These are phyloP conservation scores for Nicotiana attenuata DNA, from an alignment of 257 asterid genomes.

Conservation along the genomic window DNA sequence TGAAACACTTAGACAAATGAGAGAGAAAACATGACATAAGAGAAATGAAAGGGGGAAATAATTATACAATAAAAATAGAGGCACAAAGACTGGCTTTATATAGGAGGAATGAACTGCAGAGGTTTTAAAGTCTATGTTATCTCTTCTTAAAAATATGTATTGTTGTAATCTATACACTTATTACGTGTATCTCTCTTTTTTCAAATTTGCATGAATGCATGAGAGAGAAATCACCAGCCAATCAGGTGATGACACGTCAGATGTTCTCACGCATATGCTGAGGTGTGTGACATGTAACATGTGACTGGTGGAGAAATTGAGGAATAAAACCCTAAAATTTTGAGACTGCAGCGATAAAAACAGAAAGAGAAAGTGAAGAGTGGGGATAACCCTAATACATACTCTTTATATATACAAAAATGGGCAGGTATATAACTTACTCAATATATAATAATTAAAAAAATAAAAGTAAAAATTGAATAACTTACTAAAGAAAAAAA, in stretches of 20 bases:
- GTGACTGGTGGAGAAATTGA: not conserved
- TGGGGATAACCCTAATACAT: not conserved
- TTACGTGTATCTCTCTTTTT: not conserved
- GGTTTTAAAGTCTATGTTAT: not conserved
- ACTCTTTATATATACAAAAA: not conserved
- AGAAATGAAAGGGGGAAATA: not conserved
- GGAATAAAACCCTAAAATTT: constrained; percentile 7
- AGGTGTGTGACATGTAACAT: not conserved
- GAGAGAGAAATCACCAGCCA: not conserved
- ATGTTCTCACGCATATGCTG: not conserved
- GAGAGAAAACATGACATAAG: not conserved
- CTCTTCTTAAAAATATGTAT: not conserved
- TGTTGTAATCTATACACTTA: not conserved
- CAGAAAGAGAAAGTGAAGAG: not conserved
- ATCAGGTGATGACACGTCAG: not conserved
- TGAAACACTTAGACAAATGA: not conserved
- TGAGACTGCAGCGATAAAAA: too few species aligned
- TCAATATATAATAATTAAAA: not conserved
- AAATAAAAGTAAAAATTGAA: not conserved
- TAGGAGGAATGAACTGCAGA: not conserved
- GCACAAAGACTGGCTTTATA: not conserved
- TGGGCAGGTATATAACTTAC: not conserved
- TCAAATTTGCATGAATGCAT: not conserved
- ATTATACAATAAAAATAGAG: not conserved
- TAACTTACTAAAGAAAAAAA: not conserved